Evolutionary conservation across 106 monocot genomes (phyloP).

Genomic region (Posidonia australis): DNA sequence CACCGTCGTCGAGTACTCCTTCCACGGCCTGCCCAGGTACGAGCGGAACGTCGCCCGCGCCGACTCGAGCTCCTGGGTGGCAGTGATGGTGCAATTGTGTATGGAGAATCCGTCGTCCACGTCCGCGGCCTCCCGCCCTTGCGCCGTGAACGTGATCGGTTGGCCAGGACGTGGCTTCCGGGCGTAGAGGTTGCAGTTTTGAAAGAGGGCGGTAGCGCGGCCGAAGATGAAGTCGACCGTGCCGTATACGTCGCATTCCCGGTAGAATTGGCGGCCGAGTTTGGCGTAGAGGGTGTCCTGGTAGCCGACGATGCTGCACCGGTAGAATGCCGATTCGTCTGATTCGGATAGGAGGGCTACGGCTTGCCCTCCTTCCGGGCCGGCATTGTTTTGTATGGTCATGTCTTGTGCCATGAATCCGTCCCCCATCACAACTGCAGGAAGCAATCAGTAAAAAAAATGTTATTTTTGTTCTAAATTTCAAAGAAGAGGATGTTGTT

Average conservation of each 20-base stretch:
- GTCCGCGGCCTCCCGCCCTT: neutral
- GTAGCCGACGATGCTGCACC: neutral
- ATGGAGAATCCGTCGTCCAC: neutral
- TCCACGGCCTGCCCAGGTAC: slow-evolving; percentile 8
- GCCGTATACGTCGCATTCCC: slow-evolving; percentile 6
- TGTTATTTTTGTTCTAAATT: too few relatives aligned
- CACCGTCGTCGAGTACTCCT: slow-evolving; percentile 6
- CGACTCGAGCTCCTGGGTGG: neutral
- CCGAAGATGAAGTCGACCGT: slow-evolving; percentile 7
- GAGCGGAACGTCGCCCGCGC: neutral
- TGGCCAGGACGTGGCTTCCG: neutral
- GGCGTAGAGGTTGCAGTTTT: slow-evolving; percentile 6
- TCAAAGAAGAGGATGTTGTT: too few relatives aligned
- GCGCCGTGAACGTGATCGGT: neutral
- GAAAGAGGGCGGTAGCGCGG: neutral
- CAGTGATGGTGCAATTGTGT: neutral
- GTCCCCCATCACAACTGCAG: neutral
- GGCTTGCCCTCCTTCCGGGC: neutral
- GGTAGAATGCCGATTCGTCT: neutral
- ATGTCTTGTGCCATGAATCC: slow-evolving; percentile 4
- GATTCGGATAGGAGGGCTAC: neutral
- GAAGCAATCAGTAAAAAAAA: too few relatives aligned
- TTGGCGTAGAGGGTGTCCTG: slow-evolving; percentile 4
- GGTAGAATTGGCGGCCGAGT: neutral
- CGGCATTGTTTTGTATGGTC: neutral